Evolutionary conservation across 306 rosid genomes (phyloP).

Genomic region (Echinosophora koreensis): DNA sequence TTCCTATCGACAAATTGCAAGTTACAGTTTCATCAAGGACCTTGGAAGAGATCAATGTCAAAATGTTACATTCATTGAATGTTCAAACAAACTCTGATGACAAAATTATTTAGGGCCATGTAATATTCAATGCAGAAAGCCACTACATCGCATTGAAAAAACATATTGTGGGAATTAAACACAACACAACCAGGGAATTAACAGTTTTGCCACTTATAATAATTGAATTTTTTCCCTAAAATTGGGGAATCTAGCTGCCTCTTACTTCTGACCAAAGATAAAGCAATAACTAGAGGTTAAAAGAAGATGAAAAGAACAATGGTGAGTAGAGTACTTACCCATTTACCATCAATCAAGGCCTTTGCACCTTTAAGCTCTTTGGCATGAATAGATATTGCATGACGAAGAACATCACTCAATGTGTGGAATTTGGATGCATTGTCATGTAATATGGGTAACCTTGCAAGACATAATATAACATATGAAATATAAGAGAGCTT

Average conservation of each 20-base stretch:
- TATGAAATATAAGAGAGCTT: conserved; percentile 42
- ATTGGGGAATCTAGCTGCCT: conserved; percentile 7
- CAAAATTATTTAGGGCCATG: background rate
- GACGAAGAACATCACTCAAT: conserved; percentile 66
- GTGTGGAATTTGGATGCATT: conserved; percentile 65
- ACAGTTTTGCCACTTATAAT: background rate
- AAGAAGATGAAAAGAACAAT: background rate
- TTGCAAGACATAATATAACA: conserved; percentile 49
- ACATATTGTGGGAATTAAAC: conserved; percentile 2
- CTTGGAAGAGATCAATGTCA: conserved; percentile 6
- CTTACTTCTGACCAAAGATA: conserved; percentile 9
- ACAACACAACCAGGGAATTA: conserved; percentile 8
- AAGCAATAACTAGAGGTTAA: background rate
- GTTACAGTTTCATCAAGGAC: conserved; percentile 21
- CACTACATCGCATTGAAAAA: background rate
- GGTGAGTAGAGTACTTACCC: conserved; percentile 58
- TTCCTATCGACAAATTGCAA: conserved; percentile 26
- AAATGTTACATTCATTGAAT: background rate
- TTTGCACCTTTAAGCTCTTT: conserved; percentile 67
- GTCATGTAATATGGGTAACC: conserved; percentile 72
- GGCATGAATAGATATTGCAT: conserved; percentile 76
- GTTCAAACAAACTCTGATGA: conserved; percentile 20
- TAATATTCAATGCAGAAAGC: conserved; percentile 23
- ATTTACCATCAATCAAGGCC: conserved; percentile 81
- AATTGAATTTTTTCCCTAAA: background rate